phyloP scores from a whole-genome alignment of 2,329 filamentous ascomycete species.

The Pseudohalonectria lignicola region DNA sequence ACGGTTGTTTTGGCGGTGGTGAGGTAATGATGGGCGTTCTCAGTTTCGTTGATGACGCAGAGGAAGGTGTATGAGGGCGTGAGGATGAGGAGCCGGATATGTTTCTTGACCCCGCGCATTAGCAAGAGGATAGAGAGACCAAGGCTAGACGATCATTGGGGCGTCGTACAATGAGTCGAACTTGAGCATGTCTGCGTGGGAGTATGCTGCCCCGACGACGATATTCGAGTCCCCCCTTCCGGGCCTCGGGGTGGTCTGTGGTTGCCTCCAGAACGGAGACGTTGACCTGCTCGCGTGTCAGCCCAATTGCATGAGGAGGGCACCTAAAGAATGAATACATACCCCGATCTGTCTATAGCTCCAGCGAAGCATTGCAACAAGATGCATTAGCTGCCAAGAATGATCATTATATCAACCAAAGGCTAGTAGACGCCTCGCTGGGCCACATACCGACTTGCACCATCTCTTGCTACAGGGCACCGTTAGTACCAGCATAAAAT shows the following conservation, averaged over 20 bases:
- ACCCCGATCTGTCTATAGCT: slow-evolving; percentile 50
- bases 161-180: slow-evolving; percentile 64
- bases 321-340: slow-evolving; percentile 21
- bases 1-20: slow-evolving; percentile 37
- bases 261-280: slow-evolving; percentile 76
- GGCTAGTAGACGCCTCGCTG: too few relatives aligned
- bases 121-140: not conserved
- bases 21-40: slow-evolving; percentile 45
- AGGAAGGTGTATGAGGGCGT: slow-evolving; percentile 68
- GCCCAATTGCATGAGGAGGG: slow-evolving; percentile 4
- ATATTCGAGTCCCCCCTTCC: slow-evolving; percentile 52
- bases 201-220: slow-evolving; percentile 90
- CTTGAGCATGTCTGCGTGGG: slow-evolving; percentile 89
- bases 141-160: not conserved
- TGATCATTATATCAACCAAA: too few relatives aligned
- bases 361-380: too few relatives aligned
- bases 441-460: slow-evolving; percentile 93
- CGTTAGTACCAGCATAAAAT: not conserved
- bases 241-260: slow-evolving; percentile 41
- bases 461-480: slow-evolving; percentile 74
- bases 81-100: slow-evolving; percentile 35
- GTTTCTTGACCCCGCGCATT: not conserved
- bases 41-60: slow-evolving; percentile 42
- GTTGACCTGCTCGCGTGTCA: slow-evolving; percentile 50
- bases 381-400: too few relatives aligned